Evolutionary conservation across 148 eudicot species (phyloP).

Genomic region (Beta vulgaris): DNA sequence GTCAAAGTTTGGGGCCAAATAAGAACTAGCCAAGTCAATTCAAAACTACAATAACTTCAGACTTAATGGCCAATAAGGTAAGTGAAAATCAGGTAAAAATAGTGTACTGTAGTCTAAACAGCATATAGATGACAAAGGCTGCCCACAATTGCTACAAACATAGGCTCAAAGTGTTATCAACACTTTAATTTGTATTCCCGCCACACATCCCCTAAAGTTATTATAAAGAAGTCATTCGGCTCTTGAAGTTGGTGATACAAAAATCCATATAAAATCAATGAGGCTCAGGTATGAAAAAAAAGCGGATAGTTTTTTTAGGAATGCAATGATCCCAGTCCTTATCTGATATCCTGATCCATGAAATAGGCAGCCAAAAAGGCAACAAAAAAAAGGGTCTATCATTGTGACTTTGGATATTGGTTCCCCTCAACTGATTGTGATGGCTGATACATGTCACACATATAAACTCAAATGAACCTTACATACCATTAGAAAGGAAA

Average conservation of each 20-base stretch:
- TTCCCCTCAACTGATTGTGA: not conserved
- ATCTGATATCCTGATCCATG: too few species aligned
- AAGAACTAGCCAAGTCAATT: too few species aligned
- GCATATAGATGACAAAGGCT: not conserved
- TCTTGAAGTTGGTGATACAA: not conserved
- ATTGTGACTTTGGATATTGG: not conserved
- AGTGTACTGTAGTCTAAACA: too few species aligned
- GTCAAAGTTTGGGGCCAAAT: too few species aligned
- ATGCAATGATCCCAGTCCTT: not conserved
- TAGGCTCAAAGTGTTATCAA: not conserved
- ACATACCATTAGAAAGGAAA: not conserved
- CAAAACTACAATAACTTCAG: too few species aligned
- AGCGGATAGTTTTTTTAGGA: too few species aligned
- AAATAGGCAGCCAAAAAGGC: not conserved
- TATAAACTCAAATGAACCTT: not conserved
- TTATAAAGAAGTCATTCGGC: not conserved
- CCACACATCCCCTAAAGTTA: not conserved
- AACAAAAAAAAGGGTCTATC: too few species aligned
- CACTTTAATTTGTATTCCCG: not conserved
- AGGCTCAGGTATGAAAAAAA: too few species aligned
- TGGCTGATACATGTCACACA: not conserved
- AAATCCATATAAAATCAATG: too few species aligned
- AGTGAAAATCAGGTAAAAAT: too few species aligned
- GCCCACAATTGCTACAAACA: not conserved
- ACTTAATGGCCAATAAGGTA: too few species aligned